These are phyloP conservation scores for Zanthoxylum bungeanum DNA, from an alignment of 345 rosid species.

Conservation along the genomic window DNA sequence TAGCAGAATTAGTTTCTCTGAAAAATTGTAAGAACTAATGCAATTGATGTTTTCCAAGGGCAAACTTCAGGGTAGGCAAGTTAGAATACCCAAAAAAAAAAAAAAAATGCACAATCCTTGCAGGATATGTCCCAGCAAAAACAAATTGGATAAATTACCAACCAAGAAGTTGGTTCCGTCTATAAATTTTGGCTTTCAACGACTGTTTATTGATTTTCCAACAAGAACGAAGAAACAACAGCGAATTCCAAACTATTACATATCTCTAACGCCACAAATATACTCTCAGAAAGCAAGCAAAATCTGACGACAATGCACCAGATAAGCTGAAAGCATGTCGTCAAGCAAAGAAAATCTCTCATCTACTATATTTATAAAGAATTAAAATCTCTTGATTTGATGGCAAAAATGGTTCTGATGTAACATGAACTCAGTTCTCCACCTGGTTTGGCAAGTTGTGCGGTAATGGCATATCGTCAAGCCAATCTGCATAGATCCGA, in stretches of 20 bases:
- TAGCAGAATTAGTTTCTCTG: not conserved
- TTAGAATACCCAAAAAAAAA: not conserved
- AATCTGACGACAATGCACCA: not conserved
- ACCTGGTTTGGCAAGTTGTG: conserved; percentile 40
- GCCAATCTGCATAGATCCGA: conserved; percentile 89
- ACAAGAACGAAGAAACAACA: not conserved
- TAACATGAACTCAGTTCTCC: conserved; percentile 38
- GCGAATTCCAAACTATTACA: not conserved
- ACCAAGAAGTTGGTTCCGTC: not conserved
- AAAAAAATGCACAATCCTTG: not conserved
- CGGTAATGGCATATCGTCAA: conserved; percentile 73
- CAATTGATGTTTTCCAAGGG: not conserved
- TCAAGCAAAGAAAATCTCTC: not conserved
- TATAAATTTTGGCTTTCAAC: not conserved
- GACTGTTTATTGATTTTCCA: not conserved
- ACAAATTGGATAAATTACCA: not conserved
- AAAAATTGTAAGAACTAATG: not conserved
- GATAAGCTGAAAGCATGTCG: not conserved
- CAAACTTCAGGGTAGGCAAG: not conserved
- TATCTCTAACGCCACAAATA: not conserved
- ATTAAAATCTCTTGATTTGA: not conserved
- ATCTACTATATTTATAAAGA: not conserved
- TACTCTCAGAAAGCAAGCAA: not conserved
- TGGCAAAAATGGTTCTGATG: not conserved
- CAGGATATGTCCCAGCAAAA: not conserved